Percentiles rank a stretch among this genome's conserved stretches.
These are phyloP conservation scores for Capsicum rhomboideum DNA, from an alignment of 257 asterid genomes.

Conservation along the genomic window DNA sequence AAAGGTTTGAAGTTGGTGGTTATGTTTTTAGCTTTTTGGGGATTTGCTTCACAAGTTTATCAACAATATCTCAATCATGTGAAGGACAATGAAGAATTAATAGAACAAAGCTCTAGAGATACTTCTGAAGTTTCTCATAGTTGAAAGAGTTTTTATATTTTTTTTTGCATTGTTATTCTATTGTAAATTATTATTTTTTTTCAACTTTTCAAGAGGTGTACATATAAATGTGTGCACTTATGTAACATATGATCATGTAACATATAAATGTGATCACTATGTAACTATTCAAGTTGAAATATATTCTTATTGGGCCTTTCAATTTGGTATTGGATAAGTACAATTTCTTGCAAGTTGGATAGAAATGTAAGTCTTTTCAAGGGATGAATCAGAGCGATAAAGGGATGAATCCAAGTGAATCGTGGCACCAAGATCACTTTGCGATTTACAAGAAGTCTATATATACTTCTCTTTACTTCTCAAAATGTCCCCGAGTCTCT, in stretches of 20 bases:
- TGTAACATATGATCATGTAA: neutral
- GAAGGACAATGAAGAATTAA: neutral
- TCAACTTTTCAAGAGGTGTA: neutral
- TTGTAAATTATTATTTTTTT: neutral
- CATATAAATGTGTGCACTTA: neutral
- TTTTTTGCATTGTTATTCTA: neutral
- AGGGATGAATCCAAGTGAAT: neutral
- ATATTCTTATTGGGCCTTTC: neutral
- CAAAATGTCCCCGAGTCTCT: neutral
- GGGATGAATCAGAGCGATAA: neutral
- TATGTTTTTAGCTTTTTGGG: slow-evolving; percentile 64
- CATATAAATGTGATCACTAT: neutral
- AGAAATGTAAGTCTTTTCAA: neutral
- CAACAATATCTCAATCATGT: neutral
- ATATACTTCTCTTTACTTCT: neutral
- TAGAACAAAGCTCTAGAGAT: neutral
- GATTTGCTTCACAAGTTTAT: slow-evolving; percentile 56
- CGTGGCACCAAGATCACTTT: neutral
- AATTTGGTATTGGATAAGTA: neutral
- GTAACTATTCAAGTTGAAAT: neutral
- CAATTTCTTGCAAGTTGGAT: neutral
- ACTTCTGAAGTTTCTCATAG: neutral
- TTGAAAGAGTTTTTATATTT: no score
- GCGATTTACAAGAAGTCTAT: no score
- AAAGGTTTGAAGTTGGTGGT: slow-evolving; percentile 50